Evolutionary conservation across 495 filamentous ascomycete species (phyloP).

Genomic region (Tetracladium setigerum): DNA sequence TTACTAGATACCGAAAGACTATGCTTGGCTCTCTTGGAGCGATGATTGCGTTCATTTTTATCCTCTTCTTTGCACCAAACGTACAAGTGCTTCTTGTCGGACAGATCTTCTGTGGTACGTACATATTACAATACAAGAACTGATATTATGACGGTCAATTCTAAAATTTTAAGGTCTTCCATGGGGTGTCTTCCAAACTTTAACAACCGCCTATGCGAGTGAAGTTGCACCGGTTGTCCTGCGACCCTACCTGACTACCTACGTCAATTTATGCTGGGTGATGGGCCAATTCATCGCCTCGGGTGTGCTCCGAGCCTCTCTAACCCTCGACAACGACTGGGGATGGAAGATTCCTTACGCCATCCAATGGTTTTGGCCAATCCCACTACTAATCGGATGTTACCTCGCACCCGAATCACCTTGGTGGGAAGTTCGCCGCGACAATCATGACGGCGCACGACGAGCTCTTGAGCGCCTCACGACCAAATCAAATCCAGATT

Average conservation of each 20-base stretch:
- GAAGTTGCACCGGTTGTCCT: conserved; percentile 69
- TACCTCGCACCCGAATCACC: conserved; percentile 67
- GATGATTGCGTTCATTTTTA: conserved; percentile 58
- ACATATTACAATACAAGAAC: conserved; percentile 39
- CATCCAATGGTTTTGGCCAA: conserved; percentile 79
- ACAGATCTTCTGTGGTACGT: conserved; percentile 71
- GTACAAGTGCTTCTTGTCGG: conserved; percentile 60
- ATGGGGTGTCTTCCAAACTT: conserved; percentile 77
- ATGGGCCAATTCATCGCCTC: conserved; percentile 54
- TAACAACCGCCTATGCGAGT: conserved; percentile 71
- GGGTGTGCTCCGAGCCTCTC: conserved; percentile 40
- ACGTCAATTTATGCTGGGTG: conserved; percentile 67
- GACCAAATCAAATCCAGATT: conserved; percentile 40
- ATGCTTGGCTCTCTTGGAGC: conserved; percentile 58
- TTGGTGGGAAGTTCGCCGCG: conserved; percentile 71
- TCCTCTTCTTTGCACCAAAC: conserved; percentile 70
- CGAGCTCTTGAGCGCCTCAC: conserved; percentile 58
- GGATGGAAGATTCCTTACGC: conserved; percentile 58
- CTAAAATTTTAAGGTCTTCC: no score
- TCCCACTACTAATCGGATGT: conserved; percentile 64
- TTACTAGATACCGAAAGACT: conserved; percentile 60
- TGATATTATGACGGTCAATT: conserved; percentile 22
- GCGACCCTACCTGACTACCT: conserved; percentile 66
- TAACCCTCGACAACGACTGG: conserved; percentile 31
- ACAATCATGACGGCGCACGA: conserved; percentile 59